Evolutionary conservation across 2,329 filamentous ascomycete genomes (phyloP), one percentile per base, ranked within the genome.

Genomic region (Nannizziopsis barbatae): DNA sequence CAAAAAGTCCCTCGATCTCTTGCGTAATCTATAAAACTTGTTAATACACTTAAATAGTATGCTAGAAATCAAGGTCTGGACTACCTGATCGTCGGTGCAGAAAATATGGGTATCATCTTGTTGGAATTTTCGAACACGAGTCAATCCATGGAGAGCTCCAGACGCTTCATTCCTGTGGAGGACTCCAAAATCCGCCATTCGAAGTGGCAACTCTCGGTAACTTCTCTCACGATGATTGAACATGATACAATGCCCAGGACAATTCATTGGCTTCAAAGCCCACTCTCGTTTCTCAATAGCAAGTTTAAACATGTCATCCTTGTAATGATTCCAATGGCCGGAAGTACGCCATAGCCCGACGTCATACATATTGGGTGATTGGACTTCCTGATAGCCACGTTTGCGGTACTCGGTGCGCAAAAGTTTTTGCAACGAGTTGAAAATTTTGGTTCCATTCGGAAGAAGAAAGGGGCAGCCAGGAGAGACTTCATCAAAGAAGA

Each of bases 51-150:
- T 15, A 6, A 9, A 7, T 10, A 40, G 10, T 14, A 10, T 20
- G 20, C 10, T 14, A 10, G 11, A 17, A 2, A 12, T 4, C 12
- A n/a, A 31, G 31, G 17, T n/a, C 14, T 8, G 10, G 18, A 12
- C 44, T 61, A 71, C 71, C 68, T 93, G 86, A 52, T 87, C 83
- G 58, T 87, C 79, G 18, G 82, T 81, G 69, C 89, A 95, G 75
- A 98, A 95, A 57, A 95, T 92, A 65, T 98, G 92, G 2, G 85
- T 86, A 65, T 98, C 92, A 60, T 98, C 92, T 69, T 96, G 90
- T 64, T 92, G 84, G 73, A 98, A 96, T 57, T 89, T 81, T 42
- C 92, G 81, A 9, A 96, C 90, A 65, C 92, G 81, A 2, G 92
- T 96, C 54, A 98, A 75, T 31, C 92, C 92, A 40, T 82, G 86